A percentile compares a stretch with the other conserved stretches of the same genome.
These are phyloP conservation scores for Fusarium sp. DNA, from an alignment of 2,329 filamentous ascomycete species.

Conservation along the genomic window DNA sequence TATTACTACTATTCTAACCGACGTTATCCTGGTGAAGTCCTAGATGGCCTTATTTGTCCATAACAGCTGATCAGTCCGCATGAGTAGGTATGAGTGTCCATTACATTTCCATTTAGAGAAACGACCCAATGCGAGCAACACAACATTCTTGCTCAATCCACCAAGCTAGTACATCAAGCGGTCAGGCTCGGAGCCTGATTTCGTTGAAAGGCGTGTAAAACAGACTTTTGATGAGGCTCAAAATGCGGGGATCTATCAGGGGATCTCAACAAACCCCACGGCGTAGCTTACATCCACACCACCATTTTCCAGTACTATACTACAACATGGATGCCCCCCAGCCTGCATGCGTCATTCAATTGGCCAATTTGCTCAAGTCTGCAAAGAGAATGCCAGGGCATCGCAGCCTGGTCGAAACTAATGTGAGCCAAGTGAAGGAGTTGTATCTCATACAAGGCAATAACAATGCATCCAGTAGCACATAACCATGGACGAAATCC, in stretches of 20 bases:
- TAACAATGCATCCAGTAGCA: background rate
- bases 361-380: background rate
- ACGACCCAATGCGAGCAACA: background rate
- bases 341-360: background rate
- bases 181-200: constrained; percentile 3
- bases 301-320: background rate
- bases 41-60: background rate
- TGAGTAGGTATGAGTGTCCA: background rate
- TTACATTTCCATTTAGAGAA: background rate
- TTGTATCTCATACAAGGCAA: background rate
- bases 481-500: background rate
- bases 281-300: background rate
- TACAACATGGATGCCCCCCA: background rate
- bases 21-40: background rate
- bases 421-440: background rate
- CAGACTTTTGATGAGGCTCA: background rate
- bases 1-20: constrained; percentile 8
- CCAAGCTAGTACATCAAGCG: background rate
- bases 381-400: background rate
- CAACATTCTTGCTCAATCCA: background rate
- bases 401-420: background rate
- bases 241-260: background rate
- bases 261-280: background rate
- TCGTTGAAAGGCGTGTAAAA: background rate
- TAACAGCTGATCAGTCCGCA: background rate